Evolutionary conservation across 1,284 basidiomycete genomes (phyloP).

Genomic region (Melampsora abietis-canadensis): DNA sequence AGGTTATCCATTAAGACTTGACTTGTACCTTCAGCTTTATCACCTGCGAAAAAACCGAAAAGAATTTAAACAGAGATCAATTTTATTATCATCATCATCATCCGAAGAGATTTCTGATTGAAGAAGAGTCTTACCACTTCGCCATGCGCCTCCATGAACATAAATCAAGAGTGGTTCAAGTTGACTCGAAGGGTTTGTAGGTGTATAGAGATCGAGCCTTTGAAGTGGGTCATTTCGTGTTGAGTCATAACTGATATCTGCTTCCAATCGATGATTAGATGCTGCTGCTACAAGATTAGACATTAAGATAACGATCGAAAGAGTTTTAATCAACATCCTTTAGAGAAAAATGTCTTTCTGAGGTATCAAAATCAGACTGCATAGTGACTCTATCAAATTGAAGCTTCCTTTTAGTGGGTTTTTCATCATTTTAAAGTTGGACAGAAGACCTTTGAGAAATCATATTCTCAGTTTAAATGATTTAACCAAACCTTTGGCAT

Average conservation of each 20-base stretch:
- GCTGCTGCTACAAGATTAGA: too few species aligned
- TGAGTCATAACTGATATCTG: neutral
- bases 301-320: too few species aligned
- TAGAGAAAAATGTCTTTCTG: too few species aligned
- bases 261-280: neutral
- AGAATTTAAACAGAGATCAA: neutral
- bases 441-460: too few species aligned
- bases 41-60: conserved; percentile 8
- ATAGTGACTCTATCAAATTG: too few species aligned
- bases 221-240: neutral
- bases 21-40: conserved; percentile 24
- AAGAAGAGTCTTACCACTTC: conserved; percentile 16
- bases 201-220: neutral
- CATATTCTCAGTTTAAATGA: too few species aligned
- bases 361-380: too few species aligned
- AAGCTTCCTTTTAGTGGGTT: too few species aligned
- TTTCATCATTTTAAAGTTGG: too few species aligned
- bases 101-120: neutral
- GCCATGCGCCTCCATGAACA: conserved; percentile 43
- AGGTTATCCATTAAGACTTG: conserved; percentile 21
- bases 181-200: neutral
- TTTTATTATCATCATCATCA: neutral
- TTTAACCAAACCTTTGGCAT: too few species aligned
- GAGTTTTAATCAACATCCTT: too few species aligned
- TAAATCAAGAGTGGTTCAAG: conserved; percentile 16